Conservation (phyloP, 129 eudicot species). For the Arctium lappa region DNA sequence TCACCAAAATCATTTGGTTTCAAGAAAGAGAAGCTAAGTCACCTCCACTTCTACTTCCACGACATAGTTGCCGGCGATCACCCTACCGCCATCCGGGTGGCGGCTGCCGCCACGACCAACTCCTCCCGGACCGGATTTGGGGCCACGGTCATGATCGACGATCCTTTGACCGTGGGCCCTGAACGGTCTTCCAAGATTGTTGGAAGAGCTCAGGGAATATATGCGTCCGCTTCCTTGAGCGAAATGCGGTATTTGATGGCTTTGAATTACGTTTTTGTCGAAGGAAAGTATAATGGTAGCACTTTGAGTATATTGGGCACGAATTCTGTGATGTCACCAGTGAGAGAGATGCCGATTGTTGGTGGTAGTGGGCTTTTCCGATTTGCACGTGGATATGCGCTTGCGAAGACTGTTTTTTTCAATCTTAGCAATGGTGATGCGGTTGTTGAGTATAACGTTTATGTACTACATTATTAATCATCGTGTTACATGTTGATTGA, state of each 20-base stretch:
- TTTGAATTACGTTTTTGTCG: slow-evolving; percentile 30
- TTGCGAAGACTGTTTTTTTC: slow-evolving; percentile 29
- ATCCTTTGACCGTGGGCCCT: slow-evolving; percentile 39
- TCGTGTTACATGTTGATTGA: not conserved
- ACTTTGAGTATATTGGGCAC: slow-evolving; percentile 39
- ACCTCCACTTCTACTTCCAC: slow-evolving; percentile 21
- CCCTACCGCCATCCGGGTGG: slow-evolving; percentile 31
- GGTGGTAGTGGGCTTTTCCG: slow-evolving; percentile 49
- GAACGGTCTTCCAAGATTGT: slow-evolving; percentile 34
- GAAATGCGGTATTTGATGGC: slow-evolving; percentile 26
- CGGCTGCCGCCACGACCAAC: slow-evolving; percentile 24
- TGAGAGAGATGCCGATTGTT: slow-evolving; percentile 46
- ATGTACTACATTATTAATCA: slow-evolving; percentile 36
- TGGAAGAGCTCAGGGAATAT: slow-evolving; percentile 50
- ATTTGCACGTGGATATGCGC: slow-evolving; percentile 48
- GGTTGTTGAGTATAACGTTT: slow-evolving; percentile 43
- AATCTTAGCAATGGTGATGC: slow-evolving; percentile 26
- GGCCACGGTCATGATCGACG: slow-evolving; percentile 27
- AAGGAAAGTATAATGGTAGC: slow-evolving; percentile 47
- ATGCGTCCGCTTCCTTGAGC: slow-evolving; percentile 22
- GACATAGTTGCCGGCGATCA: slow-evolving; percentile 32
- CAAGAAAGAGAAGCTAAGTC: slow-evolving; percentile 14
- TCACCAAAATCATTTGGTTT: slow-evolving; percentile 7
- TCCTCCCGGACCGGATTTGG: slow-evolving; percentile 32
- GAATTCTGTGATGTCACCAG: slow-evolving; percentile 21